These are phyloP conservation scores for Pistacia integerrima DNA, from an alignment of 345 rosid species.

Conservation along the genomic window DNA sequence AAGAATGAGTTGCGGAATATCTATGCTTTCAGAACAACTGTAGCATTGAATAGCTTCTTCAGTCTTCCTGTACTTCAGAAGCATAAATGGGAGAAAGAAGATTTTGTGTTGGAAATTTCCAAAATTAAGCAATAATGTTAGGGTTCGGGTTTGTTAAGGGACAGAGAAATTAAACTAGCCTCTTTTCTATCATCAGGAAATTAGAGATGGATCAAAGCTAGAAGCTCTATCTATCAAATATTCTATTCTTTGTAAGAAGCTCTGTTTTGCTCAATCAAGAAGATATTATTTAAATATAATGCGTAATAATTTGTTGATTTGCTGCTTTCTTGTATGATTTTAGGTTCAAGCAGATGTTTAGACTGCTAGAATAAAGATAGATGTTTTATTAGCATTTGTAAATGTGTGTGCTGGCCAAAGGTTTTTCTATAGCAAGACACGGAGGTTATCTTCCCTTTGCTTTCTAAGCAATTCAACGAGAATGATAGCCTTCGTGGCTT, in stretches of 20 bases:
- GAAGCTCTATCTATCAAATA: background rate
- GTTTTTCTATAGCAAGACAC: background rate
- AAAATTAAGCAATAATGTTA: background rate
- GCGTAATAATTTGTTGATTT: background rate
- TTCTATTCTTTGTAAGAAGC: background rate
- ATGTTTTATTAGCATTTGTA: background rate
- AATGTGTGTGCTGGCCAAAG: background rate
- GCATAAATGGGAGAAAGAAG: background rate
- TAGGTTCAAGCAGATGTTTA: background rate
- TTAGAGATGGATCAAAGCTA: background rate
- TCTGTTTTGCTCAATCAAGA: background rate
- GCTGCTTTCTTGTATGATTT: background rate
- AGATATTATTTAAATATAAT: background rate
- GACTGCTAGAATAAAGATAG: background rate
- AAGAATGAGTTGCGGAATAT: background rate
- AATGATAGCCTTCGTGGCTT: background rate
- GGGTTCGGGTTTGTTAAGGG: background rate
- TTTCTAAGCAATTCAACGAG: background rate
- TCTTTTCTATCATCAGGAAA: background rate
- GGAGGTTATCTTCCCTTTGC: background rate
- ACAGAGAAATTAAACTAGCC: background rate
- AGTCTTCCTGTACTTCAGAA: background rate
- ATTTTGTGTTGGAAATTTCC: background rate
- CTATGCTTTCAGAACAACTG: too few species aligned
- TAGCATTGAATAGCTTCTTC: background rate